Evolutionary conservation across 1,139 yeast species (phyloP).

Genomic region (Candida tunisiensis): DNA sequence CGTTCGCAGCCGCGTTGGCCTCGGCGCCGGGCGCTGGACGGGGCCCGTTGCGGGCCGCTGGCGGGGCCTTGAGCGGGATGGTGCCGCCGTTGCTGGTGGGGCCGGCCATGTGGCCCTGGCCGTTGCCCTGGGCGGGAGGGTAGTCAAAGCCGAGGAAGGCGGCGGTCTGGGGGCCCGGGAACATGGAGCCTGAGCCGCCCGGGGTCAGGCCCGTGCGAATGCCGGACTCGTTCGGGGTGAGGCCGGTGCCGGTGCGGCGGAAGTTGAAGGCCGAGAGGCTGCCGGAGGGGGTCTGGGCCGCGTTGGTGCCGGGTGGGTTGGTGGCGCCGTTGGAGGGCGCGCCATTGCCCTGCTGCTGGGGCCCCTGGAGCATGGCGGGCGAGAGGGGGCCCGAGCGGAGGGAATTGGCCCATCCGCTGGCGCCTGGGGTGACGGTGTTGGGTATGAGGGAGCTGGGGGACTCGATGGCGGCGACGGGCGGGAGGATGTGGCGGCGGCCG

Average conservation of each 20-base stretch:
- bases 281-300: no score
- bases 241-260: not conserved
- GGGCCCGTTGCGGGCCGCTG: constrained; percentile 1
- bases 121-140: not conserved
- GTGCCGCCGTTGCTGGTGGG: constrained; percentile 1
- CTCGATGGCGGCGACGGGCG: constrained; percentile 19
- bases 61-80: constrained; percentile 1
- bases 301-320: constrained; percentile 1
- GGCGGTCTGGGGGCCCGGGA: constrained; percentile 22
- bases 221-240: not conserved
- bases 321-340: constrained; percentile 1
- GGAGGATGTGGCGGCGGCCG: constrained; percentile 15
- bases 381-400: constrained; percentile 17
- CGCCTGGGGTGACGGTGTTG: constrained; percentile 6
- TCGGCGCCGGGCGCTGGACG: constrained; percentile 1
- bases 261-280: not conserved
- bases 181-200: constrained; percentile 19
- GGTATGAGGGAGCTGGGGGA: constrained; percentile 17
- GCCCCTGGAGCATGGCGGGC: constrained; percentile 18
- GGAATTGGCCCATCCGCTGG: constrained; percentile 10
- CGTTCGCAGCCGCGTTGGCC: constrained; percentile 12
- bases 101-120: constrained; percentile 2
- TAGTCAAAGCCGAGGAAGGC: constrained; percentile 13
- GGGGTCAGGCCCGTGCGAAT: constrained; percentile 17
- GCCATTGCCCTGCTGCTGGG: constrained; percentile 10